A percentile compares a stretch with the other conserved stretches of the same genome.
These are phyloP conservation scores for Apiospora kogelbergensis DNA, from an alignment of 2,329 filamentous ascomycete species.

Conservation along the genomic window DNA sequence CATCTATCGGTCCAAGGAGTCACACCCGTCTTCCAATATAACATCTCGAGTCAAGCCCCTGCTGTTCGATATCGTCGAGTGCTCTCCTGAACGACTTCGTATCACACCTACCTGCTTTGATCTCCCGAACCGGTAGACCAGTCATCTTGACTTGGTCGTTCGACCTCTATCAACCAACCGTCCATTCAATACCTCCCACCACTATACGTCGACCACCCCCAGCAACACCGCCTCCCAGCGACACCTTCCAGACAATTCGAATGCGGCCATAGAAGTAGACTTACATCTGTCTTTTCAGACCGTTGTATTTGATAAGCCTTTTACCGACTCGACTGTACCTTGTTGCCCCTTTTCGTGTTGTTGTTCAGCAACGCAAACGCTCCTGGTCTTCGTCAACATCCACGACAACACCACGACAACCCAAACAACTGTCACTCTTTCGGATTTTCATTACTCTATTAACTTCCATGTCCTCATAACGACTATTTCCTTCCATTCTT, in stretches of 20 bases:
- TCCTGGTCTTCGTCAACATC: constrained; percentile 1
- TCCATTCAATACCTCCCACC: neutral
- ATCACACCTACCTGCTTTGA: constrained; percentile 8
- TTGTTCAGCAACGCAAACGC: neutral
- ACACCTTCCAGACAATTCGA: constrained; percentile 16
- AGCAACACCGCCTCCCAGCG: neutral
- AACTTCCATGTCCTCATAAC: constrained; percentile 47
- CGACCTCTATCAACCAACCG: constrained; percentile 18
- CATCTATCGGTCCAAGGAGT: constrained; percentile 39
- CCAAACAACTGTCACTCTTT: constrained; percentile 29
- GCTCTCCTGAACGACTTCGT: constrained; percentile 9
- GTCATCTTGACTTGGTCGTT: constrained; percentile 26
- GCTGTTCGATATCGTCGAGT: constrained; percentile 15
- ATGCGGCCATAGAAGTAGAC: constrained; percentile 28
- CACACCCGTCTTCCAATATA: constrained; percentile 45
- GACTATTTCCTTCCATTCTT: constrained; percentile 36
- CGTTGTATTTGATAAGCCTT: constrained; percentile 3
- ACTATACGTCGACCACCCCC: neutral
- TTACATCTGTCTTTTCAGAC: constrained; percentile 8
- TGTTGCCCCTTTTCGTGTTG: neutral
- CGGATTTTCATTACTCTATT: constrained; percentile 39
- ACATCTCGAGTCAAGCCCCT: constrained; percentile 35
- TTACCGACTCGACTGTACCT: neutral
- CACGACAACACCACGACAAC: constrained; percentile 21
- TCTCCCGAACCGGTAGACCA: constrained; percentile 23